Percentiles rank a stretch among this genome's conserved stretches.
Evolutionary conservation across 1,139 yeast species (phyloP).

Genomic region (Hyphopichia buzzinii): DNA sequence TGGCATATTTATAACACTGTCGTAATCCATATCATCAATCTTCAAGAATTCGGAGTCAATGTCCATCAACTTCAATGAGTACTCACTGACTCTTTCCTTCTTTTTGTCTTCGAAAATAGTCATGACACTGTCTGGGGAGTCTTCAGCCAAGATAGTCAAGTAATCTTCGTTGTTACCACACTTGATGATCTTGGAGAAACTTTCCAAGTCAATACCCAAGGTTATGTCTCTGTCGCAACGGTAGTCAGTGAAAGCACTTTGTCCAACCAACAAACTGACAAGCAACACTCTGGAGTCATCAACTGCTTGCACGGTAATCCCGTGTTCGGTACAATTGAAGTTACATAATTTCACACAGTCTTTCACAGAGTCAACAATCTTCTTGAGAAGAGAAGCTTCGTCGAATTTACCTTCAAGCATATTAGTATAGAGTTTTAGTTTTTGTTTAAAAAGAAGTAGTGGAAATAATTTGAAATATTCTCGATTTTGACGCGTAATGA

Average conservation of each 20-base stretch:
- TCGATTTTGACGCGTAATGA: background rate
- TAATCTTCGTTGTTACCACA: slow-evolving; percentile 91
- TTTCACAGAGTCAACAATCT: slow-evolving; percentile 87
- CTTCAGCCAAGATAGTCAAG: slow-evolving; percentile 88
- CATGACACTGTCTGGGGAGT: slow-evolving; percentile 78
- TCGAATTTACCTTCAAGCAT: slow-evolving; percentile 98
- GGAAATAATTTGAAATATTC: background rate
- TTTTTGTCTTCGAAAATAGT: slow-evolving; percentile 87
- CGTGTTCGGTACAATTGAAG: slow-evolving; percentile 93
- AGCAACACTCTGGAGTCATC: slow-evolving; percentile 95
- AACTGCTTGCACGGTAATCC: slow-evolving; percentile 95
- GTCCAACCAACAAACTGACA: slow-evolving; percentile 83
- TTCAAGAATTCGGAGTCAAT: slow-evolving; percentile 93
- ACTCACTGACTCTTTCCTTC: slow-evolving; percentile 91
- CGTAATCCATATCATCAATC: slow-evolving; percentile 92
- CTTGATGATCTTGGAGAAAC: slow-evolving; percentile 81
- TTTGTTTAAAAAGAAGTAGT: background rate
- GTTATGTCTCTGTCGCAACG: slow-evolving; percentile 95
- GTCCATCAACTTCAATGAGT: slow-evolving; percentile 89
- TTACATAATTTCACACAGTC: slow-evolving; percentile 94
- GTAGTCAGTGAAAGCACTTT: slow-evolving; percentile 87
- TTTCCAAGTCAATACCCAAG: slow-evolving; percentile 85
- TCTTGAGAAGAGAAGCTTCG: slow-evolving; percentile 88
- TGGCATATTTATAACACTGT: slow-evolving; percentile 85
- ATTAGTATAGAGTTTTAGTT: slow-evolving; percentile 4